Percentiles rank a stretch among this genome's conserved stretches.
Evolutionary conservation across 352 stramenopile species (phyloP).

Genomic region (Discostella stelligera): DNA sequence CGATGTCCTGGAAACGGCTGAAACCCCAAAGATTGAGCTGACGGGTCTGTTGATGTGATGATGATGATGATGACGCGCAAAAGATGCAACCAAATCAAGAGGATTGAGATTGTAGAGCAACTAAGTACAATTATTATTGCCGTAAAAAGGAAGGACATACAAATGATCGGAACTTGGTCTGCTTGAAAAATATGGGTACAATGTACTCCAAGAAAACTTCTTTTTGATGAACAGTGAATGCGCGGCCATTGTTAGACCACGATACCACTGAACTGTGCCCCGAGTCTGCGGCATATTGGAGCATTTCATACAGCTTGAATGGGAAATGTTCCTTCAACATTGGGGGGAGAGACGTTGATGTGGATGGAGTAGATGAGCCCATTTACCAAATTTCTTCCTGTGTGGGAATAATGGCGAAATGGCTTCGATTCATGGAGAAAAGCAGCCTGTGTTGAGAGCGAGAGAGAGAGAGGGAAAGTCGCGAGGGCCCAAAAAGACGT

Average conservation of each 20-base stretch:
- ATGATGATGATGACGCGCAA: not conserved
- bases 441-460: too few relatives aligned
- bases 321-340: slow-evolving; percentile 19
- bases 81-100: not conserved
- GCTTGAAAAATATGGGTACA: slow-evolving; percentile 64
- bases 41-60: slow-evolving; percentile 14
- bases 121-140: too few relatives aligned
- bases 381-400: too few relatives aligned
- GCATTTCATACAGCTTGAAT: slow-evolving; percentile 45
- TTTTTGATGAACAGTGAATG: slow-evolving; percentile 55
- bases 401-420: too few relatives aligned
- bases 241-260: slow-evolving; percentile 44
- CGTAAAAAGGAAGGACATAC: slow-evolving; percentile 27
- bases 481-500: too few relatives aligned
- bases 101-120: not conserved
- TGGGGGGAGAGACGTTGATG: too few relatives aligned
- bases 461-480: too few relatives aligned
- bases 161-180: slow-evolving; percentile 66
- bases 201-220: slow-evolving; percentile 54
- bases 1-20: not conserved
- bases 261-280: slow-evolving; percentile 27
- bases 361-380: too few relatives aligned
- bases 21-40: slow-evolving; percentile 34
- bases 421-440: too few relatives aligned
- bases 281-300: slow-evolving; percentile 22